phyloP scores from a whole-genome alignment of 805 yeast genomes.

The Metahyphopichia silvanorum region DNA sequence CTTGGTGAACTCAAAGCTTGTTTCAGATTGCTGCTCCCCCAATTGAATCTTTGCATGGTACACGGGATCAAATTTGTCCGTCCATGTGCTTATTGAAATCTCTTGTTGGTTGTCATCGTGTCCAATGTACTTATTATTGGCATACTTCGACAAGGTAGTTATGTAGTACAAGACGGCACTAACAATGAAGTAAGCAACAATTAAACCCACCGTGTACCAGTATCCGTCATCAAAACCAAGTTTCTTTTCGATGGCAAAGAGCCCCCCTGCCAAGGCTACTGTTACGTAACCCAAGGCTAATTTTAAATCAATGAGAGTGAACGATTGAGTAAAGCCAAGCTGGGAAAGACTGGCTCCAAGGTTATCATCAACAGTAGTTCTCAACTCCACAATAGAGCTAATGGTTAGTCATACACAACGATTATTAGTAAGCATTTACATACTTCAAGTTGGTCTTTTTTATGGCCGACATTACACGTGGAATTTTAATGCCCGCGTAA shows the following conservation, averaged over 20 bases:
- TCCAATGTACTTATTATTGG: constrained; percentile 48
- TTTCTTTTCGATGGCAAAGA: constrained; percentile 50
- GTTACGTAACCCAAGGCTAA: constrained; percentile 48
- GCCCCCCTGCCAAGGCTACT: constrained; percentile 42
- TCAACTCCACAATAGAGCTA: constrained; percentile 47
- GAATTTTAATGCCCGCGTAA: too few relatives aligned
- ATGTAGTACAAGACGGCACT: constrained; percentile 32
- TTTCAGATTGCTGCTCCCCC: constrained; percentile 18
- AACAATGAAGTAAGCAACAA: constrained; percentile 35
- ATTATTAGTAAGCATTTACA: constrained; percentile 9
- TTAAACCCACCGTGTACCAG: constrained; percentile 28
- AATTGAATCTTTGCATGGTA: constrained; percentile 35
- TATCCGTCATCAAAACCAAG: constrained; percentile 40
- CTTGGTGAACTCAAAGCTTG: constrained; percentile 31
- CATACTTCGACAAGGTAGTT: constrained; percentile 31
- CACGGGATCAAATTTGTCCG: constrained; percentile 44
- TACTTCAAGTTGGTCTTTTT: constrained; percentile 27
- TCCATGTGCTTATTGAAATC: constrained; percentile 37
- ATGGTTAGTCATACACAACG: constrained; percentile 3
- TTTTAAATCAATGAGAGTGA: constrained; percentile 42
- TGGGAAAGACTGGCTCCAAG: constrained; percentile 38
- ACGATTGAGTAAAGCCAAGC: constrained; percentile 48
- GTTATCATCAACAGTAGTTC: constrained; percentile 49
- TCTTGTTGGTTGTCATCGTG: constrained; percentile 24
- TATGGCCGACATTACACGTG: constrained; percentile 6